A percentile compares a stretch with the other conserved stretches of the same genome.
Evolutionary conservation across 306 rosid genomes (phyloP).

Genomic region (Vachellia collinsii): DNA sequence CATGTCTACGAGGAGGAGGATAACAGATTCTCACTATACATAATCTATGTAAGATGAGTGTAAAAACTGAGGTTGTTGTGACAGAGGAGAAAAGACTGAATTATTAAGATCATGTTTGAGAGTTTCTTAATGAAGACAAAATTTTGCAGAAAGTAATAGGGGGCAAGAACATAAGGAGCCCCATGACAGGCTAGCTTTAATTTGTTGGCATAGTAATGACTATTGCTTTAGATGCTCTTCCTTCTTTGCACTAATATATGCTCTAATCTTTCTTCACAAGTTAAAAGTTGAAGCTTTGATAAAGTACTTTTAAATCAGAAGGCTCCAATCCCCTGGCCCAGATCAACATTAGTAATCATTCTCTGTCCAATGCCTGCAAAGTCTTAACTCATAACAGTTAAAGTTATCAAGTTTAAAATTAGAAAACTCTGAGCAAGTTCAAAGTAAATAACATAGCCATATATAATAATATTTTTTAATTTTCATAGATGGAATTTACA

Average conservation of each 20-base stretch:
- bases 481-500: neutral
- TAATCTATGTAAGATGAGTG: constrained; percentile 1
- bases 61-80: neutral
- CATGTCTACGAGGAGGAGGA: neutral
- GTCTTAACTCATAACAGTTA: constrained; percentile 7
- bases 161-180: constrained; percentile 35
- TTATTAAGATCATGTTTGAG: constrained; percentile 26
- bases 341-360: constrained; percentile 34
- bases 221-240: constrained; percentile 37
- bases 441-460: neutral
- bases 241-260: constrained; percentile 34
- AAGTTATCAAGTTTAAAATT: constrained; percentile 30
- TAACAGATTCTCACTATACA: neutral
- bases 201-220: constrained; percentile 42
- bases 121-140: constrained; percentile 55
- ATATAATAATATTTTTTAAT: neutral
- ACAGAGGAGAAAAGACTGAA: constrained; percentile 17
- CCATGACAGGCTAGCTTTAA: constrained; percentile 42
- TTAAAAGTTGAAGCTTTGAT: constrained; percentile 48
- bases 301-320: constrained; percentile 43
- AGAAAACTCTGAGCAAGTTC: neutral
- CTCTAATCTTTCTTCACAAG: constrained; percentile 42
- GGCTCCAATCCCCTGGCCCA: constrained; percentile 44
- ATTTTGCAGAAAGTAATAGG: constrained; percentile 38
- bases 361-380: constrained; percentile 40